Evolutionary conservation across 2,329 filamentous ascomycete genomes (phyloP), one percentile per base, ranked within the genome.

Genomic region (Lasiodiplodia sp.): DNA sequence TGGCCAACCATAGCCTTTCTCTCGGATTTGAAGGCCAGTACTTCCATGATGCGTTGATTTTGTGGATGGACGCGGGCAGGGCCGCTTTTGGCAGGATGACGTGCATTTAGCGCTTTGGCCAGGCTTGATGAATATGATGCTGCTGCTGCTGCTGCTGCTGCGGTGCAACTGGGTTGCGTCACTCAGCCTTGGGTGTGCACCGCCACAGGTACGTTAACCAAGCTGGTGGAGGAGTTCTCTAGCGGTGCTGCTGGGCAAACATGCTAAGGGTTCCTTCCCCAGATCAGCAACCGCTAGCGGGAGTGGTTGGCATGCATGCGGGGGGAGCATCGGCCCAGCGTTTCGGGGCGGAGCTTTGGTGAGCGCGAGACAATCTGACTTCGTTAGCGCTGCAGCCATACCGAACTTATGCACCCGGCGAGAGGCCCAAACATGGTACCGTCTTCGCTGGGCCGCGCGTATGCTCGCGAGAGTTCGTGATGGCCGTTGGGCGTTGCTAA

Each of bases 251-350:
- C 37, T 28, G 21, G 37, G 25, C 25, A 49, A n/a, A 49, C 18
- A 34, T 25, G 37, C 18, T 21, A 23, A n/a, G 25, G 58, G 28
- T 34, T 34, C 16, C 38, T 63, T 49, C 58, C 40, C 58, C 40
- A 49, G 58, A 63, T 51, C 58, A 10, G 58, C 58, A 56, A n/a
- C 53, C 37, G 18, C 58, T 31, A 63, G 28, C 58, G 58, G 57
- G 38, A 62, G n/a, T 40, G 57, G 38, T 31, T 62, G 57, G 38
- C 38, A 28, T 21, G 40, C 40, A 49, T 63, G 57, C 57, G 57
- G 57, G 58, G 44, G 58, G 49, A 63, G 58, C 44, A 12, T 34
- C 49, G 44, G 58, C 21, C 40, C 58, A 47, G 25, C n/a, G 12
- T 11, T 18, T 63, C 28, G 40, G 58, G 25, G 37, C 23, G 21